Conservation (phyloP, 164 flowering plant genomes). For the Annona squamosa region DNA sequence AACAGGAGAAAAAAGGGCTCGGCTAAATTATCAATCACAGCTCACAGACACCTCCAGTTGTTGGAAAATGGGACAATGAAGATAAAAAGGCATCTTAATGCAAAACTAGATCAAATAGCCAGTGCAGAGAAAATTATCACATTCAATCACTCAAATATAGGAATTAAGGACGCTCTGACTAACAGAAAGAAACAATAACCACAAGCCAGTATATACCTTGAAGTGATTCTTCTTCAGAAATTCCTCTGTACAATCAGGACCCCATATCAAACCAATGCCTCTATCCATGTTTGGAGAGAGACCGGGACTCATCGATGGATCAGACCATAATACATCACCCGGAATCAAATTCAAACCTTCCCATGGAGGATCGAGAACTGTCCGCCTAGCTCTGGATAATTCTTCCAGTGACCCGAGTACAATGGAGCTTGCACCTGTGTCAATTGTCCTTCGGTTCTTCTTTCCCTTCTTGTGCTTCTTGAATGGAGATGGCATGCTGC, state of each 20-base stretch:
- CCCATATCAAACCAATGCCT: conserved; percentile 95
- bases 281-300: conserved; percentile 88
- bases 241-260: conserved; percentile 94
- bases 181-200: neutral
- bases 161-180: neutral
- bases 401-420: conserved; percentile 86
- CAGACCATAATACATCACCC: conserved; percentile 97
- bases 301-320: conserved; percentile 82
- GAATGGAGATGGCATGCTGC: conserved; percentile 48
- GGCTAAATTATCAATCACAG: neutral
- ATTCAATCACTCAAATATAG: neutral
- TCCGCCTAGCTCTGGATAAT: conserved; percentile 72
- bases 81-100: neutral
- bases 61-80: neutral
- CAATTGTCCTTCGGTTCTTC: conserved; percentile 15
- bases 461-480: conserved; percentile 48
- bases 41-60: neutral
- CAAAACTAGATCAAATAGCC: neutral
- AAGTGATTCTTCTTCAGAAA: conserved; percentile 62
- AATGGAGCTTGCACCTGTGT: conserved; percentile 29
- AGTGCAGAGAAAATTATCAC: neutral
- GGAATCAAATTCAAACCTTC: conserved; percentile 91
- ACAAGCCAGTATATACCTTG: conserved; percentile 41
- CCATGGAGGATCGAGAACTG: conserved; percentile 98
- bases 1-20: too few species aligned